Conservation (phyloP, 1,284 basidiomycete genomes). For the Pseudozyma thailandica region DNA sequence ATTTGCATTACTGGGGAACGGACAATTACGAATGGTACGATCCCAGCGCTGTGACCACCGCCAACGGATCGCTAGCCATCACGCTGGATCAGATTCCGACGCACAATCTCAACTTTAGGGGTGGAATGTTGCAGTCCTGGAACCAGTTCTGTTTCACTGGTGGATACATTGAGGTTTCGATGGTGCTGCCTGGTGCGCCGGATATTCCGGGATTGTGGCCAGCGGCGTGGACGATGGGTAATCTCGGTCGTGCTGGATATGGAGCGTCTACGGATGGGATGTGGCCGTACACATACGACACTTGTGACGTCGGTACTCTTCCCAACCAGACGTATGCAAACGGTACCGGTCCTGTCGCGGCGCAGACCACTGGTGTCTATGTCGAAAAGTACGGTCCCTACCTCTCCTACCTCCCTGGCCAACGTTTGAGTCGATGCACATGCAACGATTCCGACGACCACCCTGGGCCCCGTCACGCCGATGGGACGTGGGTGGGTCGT, state of each 20-base stretch:
- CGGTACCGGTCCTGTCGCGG: slow-evolving; percentile 60
- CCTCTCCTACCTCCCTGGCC: slow-evolving; percentile 61
- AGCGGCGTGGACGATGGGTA: slow-evolving; percentile 65
- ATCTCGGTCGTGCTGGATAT: slow-evolving; percentile 82
- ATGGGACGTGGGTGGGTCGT: slow-evolving; percentile 69
- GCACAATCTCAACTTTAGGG: slow-evolving; percentile 59
- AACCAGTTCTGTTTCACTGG: slow-evolving; percentile 68
- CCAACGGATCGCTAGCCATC: slow-evolving; percentile 53
- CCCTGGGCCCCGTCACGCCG: slow-evolving; percentile 57
- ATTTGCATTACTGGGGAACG: slow-evolving; percentile 61
- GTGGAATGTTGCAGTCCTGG: slow-evolving; percentile 64
- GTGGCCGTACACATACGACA: slow-evolving; percentile 69
- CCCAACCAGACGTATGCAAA: slow-evolving; percentile 61
- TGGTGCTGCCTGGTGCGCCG: slow-evolving; percentile 54
- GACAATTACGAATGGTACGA: slow-evolving; percentile 62
- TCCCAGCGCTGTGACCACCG: slow-evolving; percentile 57
- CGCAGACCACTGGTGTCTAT: slow-evolving; percentile 57
- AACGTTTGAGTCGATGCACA: slow-evolving; percentile 62
- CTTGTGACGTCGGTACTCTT: slow-evolving; percentile 64
- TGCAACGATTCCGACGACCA: slow-evolving; percentile 58
- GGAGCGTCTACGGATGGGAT: slow-evolving; percentile 75
- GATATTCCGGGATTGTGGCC: slow-evolving; percentile 59
- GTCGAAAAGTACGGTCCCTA: slow-evolving; percentile 54
- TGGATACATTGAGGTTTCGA: slow-evolving; percentile 65
- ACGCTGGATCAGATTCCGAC: slow-evolving; percentile 67